phyloP scores from a whole-genome alignment of 148 eudicot species.

The Nepenthes gracilis region DNA sequence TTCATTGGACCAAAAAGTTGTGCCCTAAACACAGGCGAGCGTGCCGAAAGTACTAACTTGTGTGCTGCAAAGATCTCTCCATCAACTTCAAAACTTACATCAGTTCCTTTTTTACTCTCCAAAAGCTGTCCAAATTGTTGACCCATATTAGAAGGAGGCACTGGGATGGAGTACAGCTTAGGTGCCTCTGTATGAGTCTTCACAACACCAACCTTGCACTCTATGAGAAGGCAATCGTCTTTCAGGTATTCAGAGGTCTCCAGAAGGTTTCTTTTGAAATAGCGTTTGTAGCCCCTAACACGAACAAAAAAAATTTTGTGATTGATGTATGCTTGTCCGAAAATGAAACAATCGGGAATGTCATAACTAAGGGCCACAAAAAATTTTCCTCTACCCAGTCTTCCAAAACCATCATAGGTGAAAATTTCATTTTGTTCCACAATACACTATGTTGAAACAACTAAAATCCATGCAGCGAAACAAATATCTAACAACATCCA shows the following conservation, averaged over 20 bases:
- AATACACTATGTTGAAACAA: too few species aligned
- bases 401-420: too few species aligned
- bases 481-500: too few species aligned
- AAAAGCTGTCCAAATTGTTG: slow-evolving; percentile 29
- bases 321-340: background rate
- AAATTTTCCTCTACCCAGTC: too few species aligned
- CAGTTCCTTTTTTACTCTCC: slow-evolving; percentile 20
- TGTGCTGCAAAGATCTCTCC: slow-evolving; percentile 32
- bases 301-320: background rate
- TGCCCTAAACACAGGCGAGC: slow-evolving; percentile 44
- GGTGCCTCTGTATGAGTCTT: slow-evolving; percentile 26
- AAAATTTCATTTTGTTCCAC: too few species aligned
- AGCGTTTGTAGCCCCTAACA: slow-evolving; percentile 37
- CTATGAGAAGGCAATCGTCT: slow-evolving; percentile 30
- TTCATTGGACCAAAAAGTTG: slow-evolving; percentile 47
- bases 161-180: slow-evolving; percentile 16
- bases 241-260: slow-evolving; percentile 35
- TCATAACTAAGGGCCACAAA: too few species aligned
- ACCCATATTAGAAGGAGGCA: slow-evolving; percentile 30
- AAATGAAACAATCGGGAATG: too few species aligned
- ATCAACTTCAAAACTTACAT: slow-evolving; percentile 27
- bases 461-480: too few species aligned
- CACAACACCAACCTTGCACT: slow-evolving; percentile 36
- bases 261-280: slow-evolving; percentile 20
- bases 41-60: slow-evolving; percentile 32